Conservation (phyloP, 2,329 filamentous ascomycete species). For the Fusarium transvaalense region DNA sequence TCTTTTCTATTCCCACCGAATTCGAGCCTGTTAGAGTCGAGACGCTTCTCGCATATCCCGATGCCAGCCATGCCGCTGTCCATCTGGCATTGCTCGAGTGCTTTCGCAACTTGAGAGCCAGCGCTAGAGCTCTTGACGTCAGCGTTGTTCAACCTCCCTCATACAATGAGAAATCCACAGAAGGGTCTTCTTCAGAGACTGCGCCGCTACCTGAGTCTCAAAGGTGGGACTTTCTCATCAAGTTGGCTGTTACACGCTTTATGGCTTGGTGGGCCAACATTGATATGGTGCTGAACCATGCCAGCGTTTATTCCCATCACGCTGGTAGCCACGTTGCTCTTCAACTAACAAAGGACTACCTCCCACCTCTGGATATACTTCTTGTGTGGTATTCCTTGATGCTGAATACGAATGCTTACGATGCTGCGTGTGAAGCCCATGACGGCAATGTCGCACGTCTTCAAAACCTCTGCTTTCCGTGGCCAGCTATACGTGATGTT, state of each 20-base stretch:
- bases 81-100: constrained; percentile 34
- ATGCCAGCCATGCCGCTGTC: constrained; percentile 29
- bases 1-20: constrained; percentile 10
- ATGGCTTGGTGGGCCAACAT: constrained; percentile 34
- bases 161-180: constrained; percentile 2
- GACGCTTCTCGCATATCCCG: constrained; percentile 13
- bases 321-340: constrained; percentile 21
- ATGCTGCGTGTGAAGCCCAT: constrained; percentile 15
- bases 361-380: constrained; percentile 28
- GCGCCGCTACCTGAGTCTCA: constrained; percentile 13
- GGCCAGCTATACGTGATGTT: constrained; percentile 31
- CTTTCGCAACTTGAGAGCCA: constrained; percentile 19
- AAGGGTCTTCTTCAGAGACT: background rate
- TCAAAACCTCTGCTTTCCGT: constrained; percentile 34
- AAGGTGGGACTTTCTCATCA: constrained; percentile 33
- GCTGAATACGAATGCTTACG: constrained; percentile 9
- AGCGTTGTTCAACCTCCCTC: constrained; percentile 8
- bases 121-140: constrained; percentile 19
- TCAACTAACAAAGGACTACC: constrained; percentile 28
- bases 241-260: constrained; percentile 26
- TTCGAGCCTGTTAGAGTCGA: background rate
- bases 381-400: constrained; percentile 34
- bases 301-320: constrained; percentile 20
- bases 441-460: background rate
- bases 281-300: constrained; percentile 21